Percentiles rank a stretch among this genome's conserved stretches.
These are phyloP conservation scores for Ganoderma sinense DNA, from an alignment of 1,284 basidiomycete genomes.

Conservation along the genomic window DNA sequence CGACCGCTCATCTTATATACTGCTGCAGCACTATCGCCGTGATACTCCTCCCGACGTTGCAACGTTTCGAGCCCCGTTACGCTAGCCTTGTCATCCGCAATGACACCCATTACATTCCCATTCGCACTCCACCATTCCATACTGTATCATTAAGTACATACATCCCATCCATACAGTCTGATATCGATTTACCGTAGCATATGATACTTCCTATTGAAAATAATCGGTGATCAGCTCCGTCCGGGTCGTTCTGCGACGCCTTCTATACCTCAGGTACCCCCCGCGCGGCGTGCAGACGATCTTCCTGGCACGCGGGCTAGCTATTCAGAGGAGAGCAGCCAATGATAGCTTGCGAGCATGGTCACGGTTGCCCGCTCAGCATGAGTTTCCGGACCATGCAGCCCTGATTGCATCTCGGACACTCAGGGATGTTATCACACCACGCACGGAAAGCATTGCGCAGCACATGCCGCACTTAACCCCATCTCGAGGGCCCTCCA, in stretches of 20 bases:
- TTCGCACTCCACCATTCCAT: slow-evolving; percentile 26
- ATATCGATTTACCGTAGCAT: slow-evolving; percentile 25
- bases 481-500: not conserved
- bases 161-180: slow-evolving; percentile 5
- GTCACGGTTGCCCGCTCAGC: slow-evolving; percentile 16
- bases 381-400: slow-evolving; percentile 1
- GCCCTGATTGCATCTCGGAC: not conserved
- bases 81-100: slow-evolving; percentile 4
- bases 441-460: not conserved
- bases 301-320: not conserved
- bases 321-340: slow-evolving; percentile 10
- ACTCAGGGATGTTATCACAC: not conserved
- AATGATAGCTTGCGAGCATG: slow-evolving; percentile 19
- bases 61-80: slow-evolving; percentile 4
- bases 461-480: slow-evolving; percentile 2
- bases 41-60: not conserved
- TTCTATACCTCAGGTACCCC: not conserved
- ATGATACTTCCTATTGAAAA: slow-evolving; percentile 25
- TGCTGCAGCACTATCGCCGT: slow-evolving; percentile 27
- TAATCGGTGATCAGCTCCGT: slow-evolving; percentile 19
- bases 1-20: slow-evolving; percentile 14
- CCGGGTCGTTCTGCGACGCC: not conserved
- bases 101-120: slow-evolving; percentile 10
- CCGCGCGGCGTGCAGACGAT: not conserved
- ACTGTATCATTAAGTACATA: slow-evolving; percentile 34